These are phyloP conservation scores for Cladosporium phlei DNA, from an alignment of 2,329 filamentous ascomycete species.

Conservation along the genomic window DNA sequence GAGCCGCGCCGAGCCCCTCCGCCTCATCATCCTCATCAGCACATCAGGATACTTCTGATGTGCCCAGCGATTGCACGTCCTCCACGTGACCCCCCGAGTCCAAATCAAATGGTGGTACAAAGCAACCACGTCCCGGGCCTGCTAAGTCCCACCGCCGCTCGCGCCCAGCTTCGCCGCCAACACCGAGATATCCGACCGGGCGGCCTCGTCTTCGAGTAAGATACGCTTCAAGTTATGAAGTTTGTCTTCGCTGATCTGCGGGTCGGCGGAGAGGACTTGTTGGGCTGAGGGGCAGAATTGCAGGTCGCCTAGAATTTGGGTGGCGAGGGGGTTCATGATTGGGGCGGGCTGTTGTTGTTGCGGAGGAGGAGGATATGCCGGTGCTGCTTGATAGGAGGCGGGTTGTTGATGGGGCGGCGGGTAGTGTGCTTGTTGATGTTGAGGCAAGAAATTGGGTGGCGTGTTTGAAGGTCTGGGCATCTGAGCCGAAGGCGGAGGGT, in stretches of 20 bases:
- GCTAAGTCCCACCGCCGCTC: not conserved
- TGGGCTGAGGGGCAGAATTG: slow-evolving; percentile 40
- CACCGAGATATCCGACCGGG: slow-evolving; percentile 53
- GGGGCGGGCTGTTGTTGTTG: slow-evolving; percentile 11
- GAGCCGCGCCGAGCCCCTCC: too few species aligned
- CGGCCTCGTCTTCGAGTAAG: slow-evolving; percentile 59
- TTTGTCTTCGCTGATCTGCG: slow-evolving; percentile 48
- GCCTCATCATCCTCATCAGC: too few species aligned
- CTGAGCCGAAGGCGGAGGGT: slow-evolving; percentile 37
- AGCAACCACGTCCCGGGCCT: too few species aligned
- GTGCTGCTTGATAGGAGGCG: slow-evolving; percentile 28
- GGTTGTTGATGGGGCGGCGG: slow-evolving; percentile 17
- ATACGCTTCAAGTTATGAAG: slow-evolving; percentile 69
- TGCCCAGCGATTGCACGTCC: too few species aligned
- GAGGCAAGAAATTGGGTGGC: slow-evolving; percentile 16
- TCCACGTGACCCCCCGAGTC: too few species aligned
- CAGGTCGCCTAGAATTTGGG: slow-evolving; percentile 40
- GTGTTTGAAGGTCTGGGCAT: slow-evolving; percentile 37
- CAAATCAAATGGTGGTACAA: too few species aligned
- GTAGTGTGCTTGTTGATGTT: slow-evolving; percentile 28
- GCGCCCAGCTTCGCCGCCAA: slow-evolving; percentile 24
- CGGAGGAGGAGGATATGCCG: slow-evolving; percentile 16
- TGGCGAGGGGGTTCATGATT: slow-evolving; percentile 31
- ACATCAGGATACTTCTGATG: too few species aligned
- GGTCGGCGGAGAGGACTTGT: slow-evolving; percentile 34